phyloP scores from a whole-genome alignment of 2,329 filamentous ascomycete species.

The Monilinia laxa region DNA sequence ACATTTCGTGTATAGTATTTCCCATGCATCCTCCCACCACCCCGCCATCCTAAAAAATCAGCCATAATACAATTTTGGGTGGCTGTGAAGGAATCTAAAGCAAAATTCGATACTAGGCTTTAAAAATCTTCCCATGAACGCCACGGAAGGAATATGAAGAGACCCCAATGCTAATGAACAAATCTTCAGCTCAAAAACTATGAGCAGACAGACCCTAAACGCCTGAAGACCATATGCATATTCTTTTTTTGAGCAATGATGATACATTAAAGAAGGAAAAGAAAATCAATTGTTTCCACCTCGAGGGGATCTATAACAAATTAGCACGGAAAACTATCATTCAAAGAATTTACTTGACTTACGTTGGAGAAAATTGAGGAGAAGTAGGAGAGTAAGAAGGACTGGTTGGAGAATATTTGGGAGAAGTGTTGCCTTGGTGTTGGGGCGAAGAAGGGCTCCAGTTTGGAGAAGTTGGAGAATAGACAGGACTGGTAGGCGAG shows the following conservation, averaged over 20 bases:
- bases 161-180: constrained; percentile 26
- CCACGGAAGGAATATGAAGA: constrained; percentile 13
- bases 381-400: constrained; percentile 36
- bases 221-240: constrained; percentile 24
- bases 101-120: constrained; percentile 9
- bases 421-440: constrained; percentile 41
- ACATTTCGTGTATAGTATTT: constrained; percentile 9
- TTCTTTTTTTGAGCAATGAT: constrained; percentile 33
- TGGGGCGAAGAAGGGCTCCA: constrained; percentile 39
- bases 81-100: constrained; percentile 22
- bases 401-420: constrained; percentile 41
- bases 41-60: constrained; percentile 21
- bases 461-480: constrained; percentile 39
- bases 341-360: constrained; percentile 18
- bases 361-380: constrained; percentile 38
- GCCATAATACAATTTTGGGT: constrained; percentile 28
- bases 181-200: constrained; percentile 20
- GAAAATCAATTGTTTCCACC: constrained; percentile 27
- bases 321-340: constrained; percentile 20
- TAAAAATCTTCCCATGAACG: constrained; percentile 23
- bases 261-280: constrained; percentile 32
- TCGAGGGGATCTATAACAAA: constrained; percentile 31
- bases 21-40: constrained; percentile 7
- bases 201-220: constrained; percentile 22
- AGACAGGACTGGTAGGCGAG: constrained; percentile 39